Conservation (phyloP, 1,284 basidiomycete species). For the Apiotrichum laibachii region DNA sequence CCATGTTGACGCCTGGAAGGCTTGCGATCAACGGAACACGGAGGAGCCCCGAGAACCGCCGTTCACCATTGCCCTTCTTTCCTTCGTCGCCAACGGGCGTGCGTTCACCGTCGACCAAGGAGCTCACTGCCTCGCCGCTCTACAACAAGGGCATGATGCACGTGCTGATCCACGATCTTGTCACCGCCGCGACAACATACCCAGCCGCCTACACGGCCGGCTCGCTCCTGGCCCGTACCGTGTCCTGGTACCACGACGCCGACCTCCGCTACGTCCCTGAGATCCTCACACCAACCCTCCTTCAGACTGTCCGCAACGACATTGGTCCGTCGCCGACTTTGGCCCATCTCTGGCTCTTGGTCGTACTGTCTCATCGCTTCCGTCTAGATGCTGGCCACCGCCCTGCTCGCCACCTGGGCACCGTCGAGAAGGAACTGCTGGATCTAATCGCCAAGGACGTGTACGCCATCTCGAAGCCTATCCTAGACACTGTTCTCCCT, state of each 20-base stretch:
- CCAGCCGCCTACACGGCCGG: slow-evolving; percentile 7
- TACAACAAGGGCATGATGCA: slow-evolving; percentile 9
- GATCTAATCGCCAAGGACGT: slow-evolving; percentile 10
- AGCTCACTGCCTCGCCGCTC: slow-evolving; percentile 11
- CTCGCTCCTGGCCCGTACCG: slow-evolving; percentile 11
- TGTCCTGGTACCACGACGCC: slow-evolving; percentile 14
- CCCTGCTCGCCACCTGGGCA: slow-evolving; percentile 9
- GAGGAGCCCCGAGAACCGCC: neutral
- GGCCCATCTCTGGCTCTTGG: slow-evolving; percentile 11
- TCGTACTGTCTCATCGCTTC: slow-evolving; percentile 9
- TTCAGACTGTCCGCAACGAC: slow-evolving; percentile 3
- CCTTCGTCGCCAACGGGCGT: neutral
- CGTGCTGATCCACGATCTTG: slow-evolving; percentile 4
- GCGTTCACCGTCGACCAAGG: neutral
- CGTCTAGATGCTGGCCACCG: slow-evolving; percentile 7
- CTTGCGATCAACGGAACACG: neutral
- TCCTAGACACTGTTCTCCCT: neutral
- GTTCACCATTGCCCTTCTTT: slow-evolving; percentile 1
- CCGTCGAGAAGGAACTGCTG: slow-evolving; percentile 9
- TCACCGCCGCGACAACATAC: slow-evolving; percentile 3
- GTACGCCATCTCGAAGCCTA: slow-evolving; percentile 5
- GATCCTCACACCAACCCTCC: slow-evolving; percentile 8
- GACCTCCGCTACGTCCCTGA: slow-evolving; percentile 14
- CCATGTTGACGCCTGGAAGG: neutral
- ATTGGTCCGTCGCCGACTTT: slow-evolving; percentile 5